Base-by-base conservation (phyloP, 768 basidiomycete genomes). In the Pholiota microspora region DNA sequence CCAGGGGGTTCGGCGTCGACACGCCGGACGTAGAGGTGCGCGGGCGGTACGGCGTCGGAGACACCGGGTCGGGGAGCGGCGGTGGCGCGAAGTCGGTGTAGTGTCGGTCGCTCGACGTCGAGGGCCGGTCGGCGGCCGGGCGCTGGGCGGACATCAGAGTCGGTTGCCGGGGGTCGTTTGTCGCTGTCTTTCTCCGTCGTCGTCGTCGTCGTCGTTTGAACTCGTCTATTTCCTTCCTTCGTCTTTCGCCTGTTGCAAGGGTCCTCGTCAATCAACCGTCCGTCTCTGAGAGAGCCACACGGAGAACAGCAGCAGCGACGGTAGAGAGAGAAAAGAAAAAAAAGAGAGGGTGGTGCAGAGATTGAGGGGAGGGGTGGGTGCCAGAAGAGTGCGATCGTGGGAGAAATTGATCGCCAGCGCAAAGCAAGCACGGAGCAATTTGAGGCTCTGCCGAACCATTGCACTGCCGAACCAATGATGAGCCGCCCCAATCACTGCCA, bases 1-100 rank as follows among this genome's bases (percentile, higher is more conserved):
- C 61, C 7, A 29, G 42, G 1, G 32, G 53, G 27, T 36, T 54
- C 18, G 60, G 27, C 24, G 52, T 34, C 28, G 40, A 21, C 15
- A 51, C 13, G 15, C 28, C 51, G 2, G 50, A 38, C 15, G 38
- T 40, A 16, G 38, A 38, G 3, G 36, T 24, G 23, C 6, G n/a
- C 10, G 23, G 16, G 10, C 31, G 23, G 32, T 49, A 24, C 10
- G 9, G 48, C 32, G 13, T 36, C 6, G 31, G 48, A 21, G 48
- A 34, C 18, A 2, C 34, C 10, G 38, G 36, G 36, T 40, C 36
- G 36, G 50, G 50, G 18, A 51, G 36, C 15, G 12, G 36, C 13
- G 50, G 8, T 3, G 36, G 50, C 7, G 27, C 24, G 6, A 42
- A 28, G 3, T 44, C 51, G 16, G 51, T 27, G 13, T 51, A 51